Evolutionary conservation across 202 grass and related monocot species (phyloP).

Genomic region (Panicum hallii): DNA sequence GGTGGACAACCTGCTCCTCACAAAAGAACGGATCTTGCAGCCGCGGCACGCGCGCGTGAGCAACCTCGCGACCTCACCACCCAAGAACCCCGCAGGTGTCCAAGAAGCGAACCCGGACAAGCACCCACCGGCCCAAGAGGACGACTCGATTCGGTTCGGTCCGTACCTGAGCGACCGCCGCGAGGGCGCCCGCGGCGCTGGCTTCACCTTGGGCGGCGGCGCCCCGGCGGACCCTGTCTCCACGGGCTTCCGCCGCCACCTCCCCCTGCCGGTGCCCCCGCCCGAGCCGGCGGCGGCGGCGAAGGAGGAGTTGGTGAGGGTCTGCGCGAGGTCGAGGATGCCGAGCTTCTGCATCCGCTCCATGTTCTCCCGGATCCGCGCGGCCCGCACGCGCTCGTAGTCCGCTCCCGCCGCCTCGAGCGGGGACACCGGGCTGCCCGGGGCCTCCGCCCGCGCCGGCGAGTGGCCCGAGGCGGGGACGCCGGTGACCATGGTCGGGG

Average conservation of each 20-base stretch:
- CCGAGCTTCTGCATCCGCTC: conserved; percentile 78
- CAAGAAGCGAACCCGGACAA: neutral
- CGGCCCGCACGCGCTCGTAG: conserved; percentile 68
- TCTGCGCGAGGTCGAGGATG: conserved; percentile 66
- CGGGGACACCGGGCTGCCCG: conserved; percentile 32
- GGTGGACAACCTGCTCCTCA: no score
- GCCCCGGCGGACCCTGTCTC: neutral
- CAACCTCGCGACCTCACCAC: no score
- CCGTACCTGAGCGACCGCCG: conserved; percentile 54
- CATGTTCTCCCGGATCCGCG: conserved; percentile 83
- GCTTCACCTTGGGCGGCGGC: conserved; percentile 1
- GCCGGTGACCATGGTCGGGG: neutral
- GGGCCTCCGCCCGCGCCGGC: neutral
- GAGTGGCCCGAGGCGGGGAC: neutral
- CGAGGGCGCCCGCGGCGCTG: neutral
- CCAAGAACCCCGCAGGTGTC: neutral
- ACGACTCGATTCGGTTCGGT: neutral
- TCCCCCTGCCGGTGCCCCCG: neutral
- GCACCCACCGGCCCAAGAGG: neutral
- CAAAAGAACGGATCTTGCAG: no score
- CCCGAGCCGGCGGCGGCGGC: neutral
- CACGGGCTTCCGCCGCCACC: conserved; percentile 20
- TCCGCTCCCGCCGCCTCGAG: neutral
- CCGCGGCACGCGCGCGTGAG: no score
- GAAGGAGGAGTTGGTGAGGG: conserved; percentile 37